Base-by-base conservation (phyloP, 805 yeast genomes). In the Candida easanensis region DNA sequence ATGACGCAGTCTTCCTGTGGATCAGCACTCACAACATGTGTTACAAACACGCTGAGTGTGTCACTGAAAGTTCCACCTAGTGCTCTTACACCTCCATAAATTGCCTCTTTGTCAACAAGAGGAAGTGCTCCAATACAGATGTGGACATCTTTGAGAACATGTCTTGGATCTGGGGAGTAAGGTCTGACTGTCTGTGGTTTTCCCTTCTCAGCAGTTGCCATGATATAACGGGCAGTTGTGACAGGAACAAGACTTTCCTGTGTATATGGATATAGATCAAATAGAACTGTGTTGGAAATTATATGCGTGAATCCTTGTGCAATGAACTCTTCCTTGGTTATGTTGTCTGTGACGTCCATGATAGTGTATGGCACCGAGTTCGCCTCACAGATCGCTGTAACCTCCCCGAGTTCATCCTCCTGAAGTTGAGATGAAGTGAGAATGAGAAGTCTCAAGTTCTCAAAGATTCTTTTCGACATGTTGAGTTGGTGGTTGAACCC, bases 61-160 rank as follows among this genome's bases (percentile, higher is more conserved):
- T 82, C 84, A 32, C 78, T 66, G 55, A 70, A 80, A 26, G 77
- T 80, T 3, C 96, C 98, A 2, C 97, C 98, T 46, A 86, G 71
- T 1, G 86, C 80, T 17, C 76, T 63, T 1, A 67, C 83, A 0
- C 84, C 87, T 6, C 80, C 82, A 50, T 79, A 74, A 14, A 87
- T 70, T n/a, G 77, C 78, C 42, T 82, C 90, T 36, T 76, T 72
- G 49, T 82, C 88, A 4, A 79, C 79, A 2, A 66, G 67, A 0
- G 82, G 72, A 20, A 79, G 60, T 21, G 77, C 76, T 7, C 85
- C 79, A 13, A 79, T 71, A 46, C 88, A 79, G 1, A 88, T 66
- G 49, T 77, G 76, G 15, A 78, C 74, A 40, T 77, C 74, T 46
- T 79, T 80, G 57, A 91, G 69, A 48, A 86, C 75, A 45, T 75